Evolutionary conservation across 176 grass and related monocot genomes (phyloP), one percentile per base, ranked within the genome.

Genomic region (Oryza coarctata): DNA sequence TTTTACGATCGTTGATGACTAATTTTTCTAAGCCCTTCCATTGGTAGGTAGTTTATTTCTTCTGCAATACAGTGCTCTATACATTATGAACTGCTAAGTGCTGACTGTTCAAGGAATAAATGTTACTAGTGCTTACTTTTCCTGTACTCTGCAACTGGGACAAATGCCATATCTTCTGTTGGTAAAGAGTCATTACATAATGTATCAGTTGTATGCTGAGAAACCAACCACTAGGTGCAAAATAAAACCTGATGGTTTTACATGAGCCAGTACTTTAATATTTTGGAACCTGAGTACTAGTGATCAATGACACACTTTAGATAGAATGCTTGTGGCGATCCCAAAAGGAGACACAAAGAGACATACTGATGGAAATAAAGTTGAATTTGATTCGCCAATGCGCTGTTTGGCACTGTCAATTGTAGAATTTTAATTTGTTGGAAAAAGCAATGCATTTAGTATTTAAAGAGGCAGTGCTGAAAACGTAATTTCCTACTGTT

Each of bases 281-380:
- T 74, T 36, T 71, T 58, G 33, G 26, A 43, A 13, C 43, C 29
- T 3, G 82, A 78, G 52, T 65, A 74, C 35, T 85, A 71, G 63
- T 82, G 69, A 14, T 36, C n/a, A 17, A 23, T 73, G 69, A 64
- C 80, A 63, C 10, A 44, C 22, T 30, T 73, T 34, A 73, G 61
- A 32, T 83, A 25, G 29, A 83, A 50, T 57, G 61, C 72, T 26
- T 77, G 17, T 86, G 23, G 11, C 81, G 65, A 79, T 78, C n/a
- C 71, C 40, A 70, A 33, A 44, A 81, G 74, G 62, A 23, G 17
- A 71, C 4, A 40, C 52, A 65, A 80, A 79, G 62, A 23, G 12
- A 35, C 7, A 32, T 23, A 31, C n/a, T 34, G 65, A 36, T 73
- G 35, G 33, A 83, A 63, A 70, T 64, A 68, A 90, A 87, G 29